Evolutionary conservation across 2,329 filamentous ascomycete species (phyloP).

Genomic region (Claviceps cyperi): DNA sequence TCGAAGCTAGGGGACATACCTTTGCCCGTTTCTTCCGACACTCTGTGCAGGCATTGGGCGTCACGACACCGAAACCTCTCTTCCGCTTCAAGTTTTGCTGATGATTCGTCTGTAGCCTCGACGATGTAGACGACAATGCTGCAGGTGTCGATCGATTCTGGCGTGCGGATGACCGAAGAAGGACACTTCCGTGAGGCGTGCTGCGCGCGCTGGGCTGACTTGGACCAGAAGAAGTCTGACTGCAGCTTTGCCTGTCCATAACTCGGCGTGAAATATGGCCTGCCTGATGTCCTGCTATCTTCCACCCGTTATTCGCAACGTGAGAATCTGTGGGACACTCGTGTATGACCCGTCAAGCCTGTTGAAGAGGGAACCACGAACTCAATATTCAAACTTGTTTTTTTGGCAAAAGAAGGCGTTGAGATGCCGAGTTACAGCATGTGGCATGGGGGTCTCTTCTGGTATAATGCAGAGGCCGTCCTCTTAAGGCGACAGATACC

Average conservation of each 20-base stretch:
- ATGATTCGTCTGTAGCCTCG: slow-evolving; percentile 14
- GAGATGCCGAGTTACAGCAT: neutral
- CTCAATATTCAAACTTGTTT: neutral
- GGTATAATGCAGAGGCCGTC: neutral
- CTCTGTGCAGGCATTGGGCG: slow-evolving; percentile 46
- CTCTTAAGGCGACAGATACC: neutral
- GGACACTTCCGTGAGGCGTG: slow-evolving; percentile 19
- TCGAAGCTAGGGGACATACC: slow-evolving; percentile 19
- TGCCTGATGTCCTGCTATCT: neutral
- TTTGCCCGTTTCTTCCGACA: slow-evolving; percentile 49
- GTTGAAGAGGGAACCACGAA: neutral
- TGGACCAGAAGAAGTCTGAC: slow-evolving; percentile 14
- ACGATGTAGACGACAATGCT: slow-evolving; percentile 8
- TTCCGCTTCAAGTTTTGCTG: slow-evolving; percentile 31
- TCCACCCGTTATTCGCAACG: neutral
- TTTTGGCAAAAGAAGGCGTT: neutral
- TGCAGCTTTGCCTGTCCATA: slow-evolving; percentile 20
- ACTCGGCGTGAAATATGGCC: neutral
- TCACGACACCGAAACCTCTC: slow-evolving; percentile 41
- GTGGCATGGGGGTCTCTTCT: neutral
- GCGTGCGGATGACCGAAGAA: slow-evolving; percentile 11
- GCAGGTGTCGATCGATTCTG: slow-evolving; percentile 5
- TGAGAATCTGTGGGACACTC: neutral
- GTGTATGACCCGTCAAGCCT: neutral
- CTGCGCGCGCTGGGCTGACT: slow-evolving; percentile 19